phyloP scores from a whole-genome alignment of 306 rosid genomes.

The Luffa acutangula region DNA sequence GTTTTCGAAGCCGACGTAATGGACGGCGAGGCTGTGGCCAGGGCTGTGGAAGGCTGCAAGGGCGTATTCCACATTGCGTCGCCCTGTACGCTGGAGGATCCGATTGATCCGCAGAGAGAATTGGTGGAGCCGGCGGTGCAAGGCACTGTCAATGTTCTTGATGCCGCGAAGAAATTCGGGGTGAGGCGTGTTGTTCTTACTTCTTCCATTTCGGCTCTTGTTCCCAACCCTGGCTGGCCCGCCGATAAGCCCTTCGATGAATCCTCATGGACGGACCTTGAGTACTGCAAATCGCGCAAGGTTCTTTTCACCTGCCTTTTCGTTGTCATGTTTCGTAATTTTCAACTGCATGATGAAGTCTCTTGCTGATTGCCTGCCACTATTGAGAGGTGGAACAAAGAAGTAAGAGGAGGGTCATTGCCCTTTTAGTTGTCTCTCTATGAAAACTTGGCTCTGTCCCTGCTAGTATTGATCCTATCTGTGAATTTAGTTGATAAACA shows the following conservation, averaged over 20 bases:
- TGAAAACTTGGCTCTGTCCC: neutral
- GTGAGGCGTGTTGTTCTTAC: conserved; percentile 69
- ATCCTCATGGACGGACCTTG: conserved; percentile 73
- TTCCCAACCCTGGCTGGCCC: conserved; percentile 76
- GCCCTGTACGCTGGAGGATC: conserved; percentile 72
- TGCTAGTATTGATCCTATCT: neutral
- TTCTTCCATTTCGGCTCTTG: conserved; percentile 81
- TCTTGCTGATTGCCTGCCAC: neutral
- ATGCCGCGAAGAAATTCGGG: conserved; percentile 33
- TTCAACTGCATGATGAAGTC: neutral
- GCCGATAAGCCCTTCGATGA: conserved; percentile 33
- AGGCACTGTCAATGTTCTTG: conserved; percentile 67
- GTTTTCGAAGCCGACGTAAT: conserved; percentile 45
- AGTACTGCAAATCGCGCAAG: conserved; percentile 40
- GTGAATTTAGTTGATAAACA: neutral
- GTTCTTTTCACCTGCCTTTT: neutral
- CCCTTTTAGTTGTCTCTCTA: no score
- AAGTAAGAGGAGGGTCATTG: neutral
- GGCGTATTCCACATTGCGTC: conserved; percentile 91
- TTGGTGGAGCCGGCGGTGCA: conserved; percentile 59
- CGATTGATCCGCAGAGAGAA: conserved; percentile 45
- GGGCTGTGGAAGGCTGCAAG: conserved; percentile 43
- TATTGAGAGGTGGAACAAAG: neutral
- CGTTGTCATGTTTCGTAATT: neutral
- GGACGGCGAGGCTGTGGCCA: conserved; percentile 36